Evolutionary conservation across 2,329 filamentous ascomycete species (phyloP).

Genomic region (Colletotrichum sp.): DNA sequence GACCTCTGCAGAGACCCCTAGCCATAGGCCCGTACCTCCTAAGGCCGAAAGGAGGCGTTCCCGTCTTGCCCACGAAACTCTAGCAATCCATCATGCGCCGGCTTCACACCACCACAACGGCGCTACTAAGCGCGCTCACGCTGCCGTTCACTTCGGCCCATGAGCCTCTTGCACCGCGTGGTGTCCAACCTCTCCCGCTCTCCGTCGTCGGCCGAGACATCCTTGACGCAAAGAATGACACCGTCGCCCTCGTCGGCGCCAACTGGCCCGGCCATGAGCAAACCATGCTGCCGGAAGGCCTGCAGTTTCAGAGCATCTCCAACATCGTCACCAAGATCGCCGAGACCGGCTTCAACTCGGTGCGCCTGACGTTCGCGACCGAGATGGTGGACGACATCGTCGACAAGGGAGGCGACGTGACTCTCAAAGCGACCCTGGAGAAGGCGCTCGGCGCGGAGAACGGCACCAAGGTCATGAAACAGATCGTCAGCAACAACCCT

Average conservation of each 20-base stretch:
- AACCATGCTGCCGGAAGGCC: constrained; percentile 61
- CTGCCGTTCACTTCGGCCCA: background rate
- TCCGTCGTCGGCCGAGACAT: constrained; percentile 36
- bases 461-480: constrained; percentile 46
- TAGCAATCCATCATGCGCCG: background rate
- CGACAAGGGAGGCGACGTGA: constrained; percentile 40
- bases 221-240: constrained; percentile 52
- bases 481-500: constrained; percentile 56
- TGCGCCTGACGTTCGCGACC: constrained; percentile 61
- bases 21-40: background rate
- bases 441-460: constrained; percentile 49
- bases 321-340: constrained; percentile 55
- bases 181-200: background rate
- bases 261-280: constrained; percentile 61
- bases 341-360: constrained; percentile 57
- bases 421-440: constrained; percentile 39
- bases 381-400: constrained; percentile 60
- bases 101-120: background rate
- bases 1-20: background rate
- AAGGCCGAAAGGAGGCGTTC: background rate
- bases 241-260: constrained; percentile 49
- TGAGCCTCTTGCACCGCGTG: background rate
- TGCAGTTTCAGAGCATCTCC: constrained; percentile 57
- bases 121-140: constrained; percentile 15
- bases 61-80: background rate